Percentiles rank a stretch among this genome's conserved stretches.
Conservation (phyloP, 2,329 filamentous ascomycete species). For the Alternaria brassicae region DNA sequence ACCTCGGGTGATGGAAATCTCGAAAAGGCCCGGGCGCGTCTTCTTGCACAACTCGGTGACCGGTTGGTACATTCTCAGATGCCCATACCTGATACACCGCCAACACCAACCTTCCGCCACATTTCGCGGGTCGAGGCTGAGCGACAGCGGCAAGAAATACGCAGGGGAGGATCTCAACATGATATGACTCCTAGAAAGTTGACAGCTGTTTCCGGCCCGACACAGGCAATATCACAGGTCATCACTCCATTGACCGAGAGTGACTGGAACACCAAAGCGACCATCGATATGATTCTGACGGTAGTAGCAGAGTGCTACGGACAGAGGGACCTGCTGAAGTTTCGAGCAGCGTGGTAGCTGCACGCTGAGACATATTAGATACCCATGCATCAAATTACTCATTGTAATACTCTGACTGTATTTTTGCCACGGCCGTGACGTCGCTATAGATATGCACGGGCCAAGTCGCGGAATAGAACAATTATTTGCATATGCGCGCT, state of each 20-base stretch:
- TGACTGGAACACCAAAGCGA: conserved; percentile 63
- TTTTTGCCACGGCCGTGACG: conserved; percentile 14
- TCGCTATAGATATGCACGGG: conserved; percentile 20
- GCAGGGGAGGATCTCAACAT: conserved; percentile 8
- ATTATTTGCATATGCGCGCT: conserved; percentile 28
- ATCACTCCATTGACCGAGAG: conserved; percentile 48
- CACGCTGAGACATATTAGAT: not conserved
- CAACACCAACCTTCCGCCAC: not conserved
- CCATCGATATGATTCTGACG: conserved; percentile 90
- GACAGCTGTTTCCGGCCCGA: not conserved
- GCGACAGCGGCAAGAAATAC: conserved; percentile 27
- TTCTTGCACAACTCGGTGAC: conserved; percentile 53
- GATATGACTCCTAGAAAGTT: not conserved
- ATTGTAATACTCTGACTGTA: conserved; percentile 1
- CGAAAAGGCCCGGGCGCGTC: conserved; percentile 58
- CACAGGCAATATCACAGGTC: not conserved
- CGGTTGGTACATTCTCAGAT: conserved; percentile 33
- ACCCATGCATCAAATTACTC: conserved; percentile 4
- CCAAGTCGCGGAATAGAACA: conserved; percentile 14
- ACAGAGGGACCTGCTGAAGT: conserved; percentile 83
- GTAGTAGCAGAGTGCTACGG: conserved; percentile 89
- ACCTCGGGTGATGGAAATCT: conserved; percentile 45
- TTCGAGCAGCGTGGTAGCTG: conserved; percentile 60
- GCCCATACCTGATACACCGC: conserved; percentile 5
- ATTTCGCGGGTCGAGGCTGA: conserved; percentile 33